These are phyloP conservation scores for Ramalina peruviana DNA, from an alignment of 495 filamentous ascomycete species.

Conservation along the genomic window DNA sequence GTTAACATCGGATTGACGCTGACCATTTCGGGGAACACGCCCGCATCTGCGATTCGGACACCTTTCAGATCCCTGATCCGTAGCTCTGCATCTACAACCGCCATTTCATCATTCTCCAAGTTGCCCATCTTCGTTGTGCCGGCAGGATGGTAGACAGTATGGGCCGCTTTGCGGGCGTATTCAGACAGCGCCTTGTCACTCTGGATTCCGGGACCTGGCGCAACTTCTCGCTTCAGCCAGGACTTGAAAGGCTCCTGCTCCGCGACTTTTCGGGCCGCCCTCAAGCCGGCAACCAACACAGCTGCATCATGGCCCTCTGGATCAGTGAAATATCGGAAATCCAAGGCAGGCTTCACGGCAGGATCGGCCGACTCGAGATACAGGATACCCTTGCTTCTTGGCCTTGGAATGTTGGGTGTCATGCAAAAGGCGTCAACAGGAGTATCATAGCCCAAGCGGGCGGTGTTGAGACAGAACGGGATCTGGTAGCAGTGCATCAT, in stretches of 20 bases:
- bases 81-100: slow-evolving; percentile 46
- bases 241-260: slow-evolving; percentile 56
- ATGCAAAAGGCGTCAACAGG: slow-evolving; percentile 77
- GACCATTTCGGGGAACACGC: slow-evolving; percentile 55
- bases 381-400: slow-evolving; percentile 57
- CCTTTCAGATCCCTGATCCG: slow-evolving; percentile 42
- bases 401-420: slow-evolving; percentile 79
- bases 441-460: slow-evolving; percentile 58
- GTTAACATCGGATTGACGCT: slow-evolving; percentile 56
- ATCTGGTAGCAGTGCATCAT: slow-evolving; percentile 95
- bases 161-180: slow-evolving; percentile 60
- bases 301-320: slow-evolving; percentile 70
- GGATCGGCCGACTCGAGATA: slow-evolving; percentile 61
- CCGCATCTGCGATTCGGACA: slow-evolving; percentile 51
- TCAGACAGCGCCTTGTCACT: slow-evolving; percentile 59
- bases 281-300: slow-evolving; percentile 65
- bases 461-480: slow-evolving; percentile 60
- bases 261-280: slow-evolving; percentile 56
- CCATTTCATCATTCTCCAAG: slow-evolving; percentile 43
- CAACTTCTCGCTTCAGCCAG: slow-evolving; percentile 70
- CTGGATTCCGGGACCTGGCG: slow-evolving; percentile 53
- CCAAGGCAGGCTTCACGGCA: slow-evolving; percentile 60
- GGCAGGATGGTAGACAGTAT: slow-evolving; percentile 78
- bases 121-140: slow-evolving; percentile 84
- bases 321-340: slow-evolving; percentile 84